Evolutionary conservation across 306 rosid species (phyloP), one percentile per base, ranked within the genome.

Genomic region (Cicer chorassanicum): DNA sequence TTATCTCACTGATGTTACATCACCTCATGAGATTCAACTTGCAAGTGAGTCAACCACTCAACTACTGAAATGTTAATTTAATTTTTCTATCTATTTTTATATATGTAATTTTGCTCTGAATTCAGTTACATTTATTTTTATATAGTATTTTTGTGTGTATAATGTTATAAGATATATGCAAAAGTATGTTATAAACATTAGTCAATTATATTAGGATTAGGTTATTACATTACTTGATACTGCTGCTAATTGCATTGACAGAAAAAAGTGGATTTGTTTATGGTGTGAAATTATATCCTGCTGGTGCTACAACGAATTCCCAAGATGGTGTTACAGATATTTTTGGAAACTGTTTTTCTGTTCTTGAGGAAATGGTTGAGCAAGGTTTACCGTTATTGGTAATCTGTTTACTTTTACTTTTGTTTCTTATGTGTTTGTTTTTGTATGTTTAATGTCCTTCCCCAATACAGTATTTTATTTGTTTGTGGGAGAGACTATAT

Each of bases 221-320:
- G 6, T 5, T 21, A 29, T 6, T 57, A 59, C 38, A 48, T 8
- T 65, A 9, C 11, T 65, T 83, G 45, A 76, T 74, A 10, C 68
- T 78, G 76, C 60, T 77, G 76, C 48, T 72, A 57, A 57, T 75
- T 80, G 48, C 15, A 9, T 67, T 81, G 64, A 63, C 84, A 93
- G 97, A 82, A 84, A 83, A 55, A 86, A 93, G 96, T 84, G 93
- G 93, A 70, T 74, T 75, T 70, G 84, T 91, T 53, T 88, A 64
- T 86, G 96, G 90, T 78, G 93, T 93, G 74, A 93, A 93, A 82
- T 75, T 93, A 85, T 93, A 93, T 78, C 98, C 97, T 78, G 97
- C 96, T 75, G 98, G 96, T 78, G 96, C 98, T 9, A 93, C 98
- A 2, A 93, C 98, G 48, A 91, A 93, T 74, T 91, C 97, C 79